Evolutionary conservation across 2,329 filamentous ascomycete genomes (phyloP), one percentile per base, ranked within the genome.

Genomic region (Phialocephala subalpina): DNA sequence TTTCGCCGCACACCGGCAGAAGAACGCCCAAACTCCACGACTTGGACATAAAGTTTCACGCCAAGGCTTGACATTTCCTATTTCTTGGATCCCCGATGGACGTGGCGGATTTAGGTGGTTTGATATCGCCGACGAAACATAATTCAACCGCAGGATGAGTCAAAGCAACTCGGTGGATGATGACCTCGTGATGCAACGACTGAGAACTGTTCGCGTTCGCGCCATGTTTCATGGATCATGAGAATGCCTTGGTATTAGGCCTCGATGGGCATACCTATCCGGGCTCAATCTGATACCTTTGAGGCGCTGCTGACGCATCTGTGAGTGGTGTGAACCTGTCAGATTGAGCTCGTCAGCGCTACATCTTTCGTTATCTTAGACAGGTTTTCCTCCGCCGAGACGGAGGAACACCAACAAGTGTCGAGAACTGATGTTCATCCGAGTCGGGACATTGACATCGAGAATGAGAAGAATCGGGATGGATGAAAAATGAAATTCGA

Each of bases 21-120:
- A n/a, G n/a, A 9, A 49, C 11, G 45, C 45, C 45, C 29, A 33
- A 33, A 33, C 4, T 33, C 29, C 29, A 33, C 9, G 18, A 42
- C 38, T 42, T 14, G 38, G 38, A 42, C 4, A 42, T 22, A 49
- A 49, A 49, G 45, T 49, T 25, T 25, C n/a, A 49, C 16, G 42
- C 16, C n/a, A 49, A n/a, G n/a, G 45, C 45, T 49, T n/a, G 45
- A 25, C n/a, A 49, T 22, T 25, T 49, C 45, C 45, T n/a, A 49
- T 49, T 22, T 25, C n/a, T 22, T 49, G 18, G n/a, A 49, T 12
- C 45, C n/a, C 45, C 45, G 45, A 49, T 49, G 45, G n/a, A 5
- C 40, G 12, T 49, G 11, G n/a, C 45, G 45, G 45, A 49, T 49
- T 49, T 49, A 49, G n/a, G 45, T n/a, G 4, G 29, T 33, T 33